These are phyloP conservation scores for Fagus crenata DNA, from an alignment of 306 rosid species.

Conservation along the genomic window DNA sequence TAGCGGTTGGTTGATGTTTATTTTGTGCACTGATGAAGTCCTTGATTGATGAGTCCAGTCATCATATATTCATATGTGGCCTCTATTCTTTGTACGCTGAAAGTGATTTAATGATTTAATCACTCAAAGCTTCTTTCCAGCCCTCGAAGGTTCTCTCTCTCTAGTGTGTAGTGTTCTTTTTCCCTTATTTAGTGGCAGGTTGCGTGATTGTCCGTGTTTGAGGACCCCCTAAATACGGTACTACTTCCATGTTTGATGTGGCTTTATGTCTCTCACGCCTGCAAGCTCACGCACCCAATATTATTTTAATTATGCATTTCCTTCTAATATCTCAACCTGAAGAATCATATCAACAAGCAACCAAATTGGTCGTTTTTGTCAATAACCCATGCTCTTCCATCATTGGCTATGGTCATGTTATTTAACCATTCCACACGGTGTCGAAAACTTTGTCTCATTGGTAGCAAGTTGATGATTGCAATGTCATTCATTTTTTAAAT, in stretches of 20 bases:
- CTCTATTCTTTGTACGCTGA: neutral
- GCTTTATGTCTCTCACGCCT: neutral
- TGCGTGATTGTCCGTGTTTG: neutral
- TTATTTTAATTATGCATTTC: too few relatives aligned
- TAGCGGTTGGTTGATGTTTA: neutral
- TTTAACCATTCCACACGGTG: neutral
- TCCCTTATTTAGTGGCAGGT: neutral
- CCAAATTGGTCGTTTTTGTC: neutral
- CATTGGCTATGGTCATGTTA: neutral
- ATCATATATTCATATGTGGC: neutral
- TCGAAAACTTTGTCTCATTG: neutral
- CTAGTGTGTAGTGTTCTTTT: neutral
- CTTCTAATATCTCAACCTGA: neutral
- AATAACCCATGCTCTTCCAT: neutral
- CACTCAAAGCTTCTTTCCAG: neutral
- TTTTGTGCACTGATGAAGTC: neutral
- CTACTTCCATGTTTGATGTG: neutral
- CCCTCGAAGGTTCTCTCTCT: too few relatives aligned
- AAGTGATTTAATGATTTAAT: neutral
- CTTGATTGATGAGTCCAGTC: neutral
- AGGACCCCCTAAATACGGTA: neutral
- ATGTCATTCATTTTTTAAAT: neutral
- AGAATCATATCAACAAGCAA: neutral
- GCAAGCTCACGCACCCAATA: neutral
- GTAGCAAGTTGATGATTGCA: neutral